These are phyloP conservation scores for Solanum habrochaites DNA, from an alignment of 257 asterid species.

Conservation along the genomic window DNA sequence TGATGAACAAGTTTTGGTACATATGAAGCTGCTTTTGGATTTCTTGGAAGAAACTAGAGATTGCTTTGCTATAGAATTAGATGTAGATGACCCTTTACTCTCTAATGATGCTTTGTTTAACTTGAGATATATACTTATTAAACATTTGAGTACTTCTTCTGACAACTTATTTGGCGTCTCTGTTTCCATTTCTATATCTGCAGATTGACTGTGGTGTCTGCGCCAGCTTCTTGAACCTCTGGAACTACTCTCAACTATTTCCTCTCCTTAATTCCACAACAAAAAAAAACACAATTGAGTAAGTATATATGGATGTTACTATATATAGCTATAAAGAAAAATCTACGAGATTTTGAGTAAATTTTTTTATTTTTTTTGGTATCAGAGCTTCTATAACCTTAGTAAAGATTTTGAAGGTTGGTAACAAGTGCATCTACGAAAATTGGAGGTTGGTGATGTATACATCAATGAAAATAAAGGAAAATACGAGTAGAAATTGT, in stretches of 20 bases:
- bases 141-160: conserved; percentile 60
- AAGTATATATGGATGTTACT: background rate
- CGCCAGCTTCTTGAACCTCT: conserved; percentile 26
- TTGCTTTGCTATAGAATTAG: conserved; percentile 21
- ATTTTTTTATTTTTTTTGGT: background rate
- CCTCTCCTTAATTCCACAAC: conserved; percentile 20
- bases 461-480: background rate
- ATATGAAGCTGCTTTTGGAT: conserved; percentile 52
- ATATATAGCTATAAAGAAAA: background rate
- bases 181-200: conserved; percentile 19
- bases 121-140: conserved; percentile 51
- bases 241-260: conserved; percentile 18
- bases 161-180: conserved; percentile 66
- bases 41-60: conserved; percentile 39
- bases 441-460: background rate
- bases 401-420: background rate
- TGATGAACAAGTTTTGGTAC: conserved; percentile 52
- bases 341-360: background rate
- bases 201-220: conserved; percentile 3
- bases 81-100: conserved; percentile 22
- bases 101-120: conserved; percentile 38
- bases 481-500: background rate
- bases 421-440: background rate
- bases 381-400: background rate
- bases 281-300: background rate